These are phyloP conservation scores for Baudoinia panamericana DNA, from an alignment of 495 filamentous ascomycete species.

Conservation along the genomic window DNA sequence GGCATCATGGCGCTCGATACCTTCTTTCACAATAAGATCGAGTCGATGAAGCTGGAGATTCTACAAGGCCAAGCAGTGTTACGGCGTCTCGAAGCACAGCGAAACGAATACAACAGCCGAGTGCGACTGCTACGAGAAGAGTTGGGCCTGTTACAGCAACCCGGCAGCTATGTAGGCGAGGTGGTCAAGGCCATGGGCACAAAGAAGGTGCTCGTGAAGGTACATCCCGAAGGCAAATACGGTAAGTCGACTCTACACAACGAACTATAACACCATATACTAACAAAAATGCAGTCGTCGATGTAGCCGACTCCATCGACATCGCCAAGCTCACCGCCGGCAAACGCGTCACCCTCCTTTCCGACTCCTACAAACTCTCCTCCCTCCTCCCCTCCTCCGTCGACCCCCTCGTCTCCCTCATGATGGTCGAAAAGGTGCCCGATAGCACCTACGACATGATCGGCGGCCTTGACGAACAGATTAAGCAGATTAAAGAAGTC, in stretches of 20 bases:
- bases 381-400: constrained; percentile 96
- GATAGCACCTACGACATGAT: constrained; percentile 99
- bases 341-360: constrained; percentile 92
- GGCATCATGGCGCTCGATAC: constrained; percentile 89
- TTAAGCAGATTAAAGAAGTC: constrained; percentile 99
- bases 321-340: constrained; percentile 89
- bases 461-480: constrained; percentile 94
- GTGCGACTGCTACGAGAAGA: constrained; percentile 92
- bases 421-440: constrained; percentile 99
- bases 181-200: constrained; percentile 99
- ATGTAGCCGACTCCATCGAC: constrained; percentile 89
- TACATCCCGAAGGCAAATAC: constrained; percentile 99
- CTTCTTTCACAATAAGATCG: constrained; percentile 99
- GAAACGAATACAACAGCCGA: constrained; percentile 98
- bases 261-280: too few relatives aligned
- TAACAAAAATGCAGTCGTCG: constrained; percentile 57
- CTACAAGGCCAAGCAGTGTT: constrained; percentile 94
- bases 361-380: constrained; percentile 93
- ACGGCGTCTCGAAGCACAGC: constrained; percentile 87
- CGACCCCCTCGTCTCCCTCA: constrained; percentile 96
- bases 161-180: constrained; percentile 95
- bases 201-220: constrained; percentile 97
- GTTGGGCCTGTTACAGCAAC: constrained; percentile 89
- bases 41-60: constrained; percentile 99
- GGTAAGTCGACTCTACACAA: too few relatives aligned